phyloP scores from a whole-genome alignment of 2,329 filamentous ascomycete genomes.

The Epichloe coenophiala region DNA sequence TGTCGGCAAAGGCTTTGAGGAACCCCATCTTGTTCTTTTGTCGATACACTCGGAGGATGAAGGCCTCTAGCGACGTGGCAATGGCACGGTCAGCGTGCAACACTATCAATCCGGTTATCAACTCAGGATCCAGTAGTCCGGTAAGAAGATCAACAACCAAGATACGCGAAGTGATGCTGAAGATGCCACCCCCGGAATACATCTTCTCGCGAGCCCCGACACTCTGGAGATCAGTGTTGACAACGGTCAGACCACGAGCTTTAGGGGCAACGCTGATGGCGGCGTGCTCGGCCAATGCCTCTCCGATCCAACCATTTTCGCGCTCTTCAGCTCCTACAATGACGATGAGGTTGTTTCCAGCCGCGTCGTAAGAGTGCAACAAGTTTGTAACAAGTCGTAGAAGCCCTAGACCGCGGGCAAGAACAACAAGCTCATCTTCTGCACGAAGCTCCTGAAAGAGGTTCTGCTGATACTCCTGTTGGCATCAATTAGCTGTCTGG shows the following conservation, averaged over 20 bases:
- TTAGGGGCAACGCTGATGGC: slow-evolving; percentile 73
- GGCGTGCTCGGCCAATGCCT: slow-evolving; percentile 89
- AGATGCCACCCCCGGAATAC: slow-evolving; percentile 84
- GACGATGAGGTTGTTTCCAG: slow-evolving; percentile 83
- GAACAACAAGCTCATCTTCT: slow-evolving; percentile 86
- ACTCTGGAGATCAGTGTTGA: slow-evolving; percentile 89
- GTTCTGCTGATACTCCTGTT: slow-evolving; percentile 78
- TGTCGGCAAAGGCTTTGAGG: slow-evolving; percentile 90
- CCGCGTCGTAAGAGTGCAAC: slow-evolving; percentile 90
- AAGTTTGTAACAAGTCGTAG: slow-evolving; percentile 90
- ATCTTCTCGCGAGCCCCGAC: slow-evolving; percentile 81
- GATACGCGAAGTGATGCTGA: slow-evolving; percentile 92
- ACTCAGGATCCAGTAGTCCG: slow-evolving; percentile 66
- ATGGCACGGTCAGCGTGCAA: slow-evolving; percentile 80
- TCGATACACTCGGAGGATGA: slow-evolving; percentile 84
- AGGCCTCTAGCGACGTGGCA: slow-evolving; percentile 83
- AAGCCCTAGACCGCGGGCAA: slow-evolving; percentile 83
- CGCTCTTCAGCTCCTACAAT: slow-evolving; percentile 81
- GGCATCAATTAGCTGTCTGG: neutral
- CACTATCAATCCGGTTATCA: slow-evolving; percentile 73
- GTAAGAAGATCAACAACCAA: slow-evolving; percentile 87
- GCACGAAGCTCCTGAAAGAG: slow-evolving; percentile 81
- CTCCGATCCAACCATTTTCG: slow-evolving; percentile 94
- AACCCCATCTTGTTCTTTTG: slow-evolving; percentile 93
- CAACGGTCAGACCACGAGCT: slow-evolving; percentile 73